phyloP scores from a whole-genome alignment of 805 yeast genomes.

The Pichia cabralensis region DNA sequence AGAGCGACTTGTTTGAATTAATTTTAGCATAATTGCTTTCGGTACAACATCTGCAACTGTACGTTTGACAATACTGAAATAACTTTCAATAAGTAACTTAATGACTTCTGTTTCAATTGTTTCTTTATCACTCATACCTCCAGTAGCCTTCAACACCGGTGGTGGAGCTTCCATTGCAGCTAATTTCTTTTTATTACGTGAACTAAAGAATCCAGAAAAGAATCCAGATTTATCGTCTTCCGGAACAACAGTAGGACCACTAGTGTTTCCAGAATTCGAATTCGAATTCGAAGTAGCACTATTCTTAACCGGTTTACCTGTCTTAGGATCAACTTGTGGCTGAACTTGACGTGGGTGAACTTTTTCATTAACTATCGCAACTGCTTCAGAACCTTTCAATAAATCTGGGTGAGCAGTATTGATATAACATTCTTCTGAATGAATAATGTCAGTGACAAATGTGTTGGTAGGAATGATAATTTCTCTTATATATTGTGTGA shows the following conservation, averaged over 20 bases:
- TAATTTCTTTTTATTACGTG: slow-evolving; percentile 86
- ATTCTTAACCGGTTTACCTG: slow-evolving; percentile 56
- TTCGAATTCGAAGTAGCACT: not conserved
- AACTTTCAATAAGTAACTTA: slow-evolving; percentile 81
- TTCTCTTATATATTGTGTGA: slow-evolving; percentile 70
- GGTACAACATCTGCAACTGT: slow-evolving; percentile 92
- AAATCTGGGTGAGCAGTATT: slow-evolving; percentile 98
- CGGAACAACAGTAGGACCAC: slow-evolving; percentile 22
- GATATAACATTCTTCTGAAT: slow-evolving; percentile 84
- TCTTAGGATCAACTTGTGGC: slow-evolving; percentile 78
- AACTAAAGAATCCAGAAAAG: slow-evolving; percentile 90
- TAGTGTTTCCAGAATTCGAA: slow-evolving; percentile 24
- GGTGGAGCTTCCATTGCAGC: slow-evolving; percentile 98
- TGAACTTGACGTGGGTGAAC: slow-evolving; percentile 62
- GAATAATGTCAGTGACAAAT: slow-evolving; percentile 75
- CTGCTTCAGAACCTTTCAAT: slow-evolving; percentile 88
- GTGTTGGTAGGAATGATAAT: slow-evolving; percentile 76
- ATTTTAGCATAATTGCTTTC: slow-evolving; percentile 88
- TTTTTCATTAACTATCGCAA: slow-evolving; percentile 85
- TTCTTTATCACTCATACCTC: slow-evolving; percentile 89
- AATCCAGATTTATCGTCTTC: slow-evolving; percentile 58
- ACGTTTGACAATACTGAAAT: slow-evolving; percentile 86
- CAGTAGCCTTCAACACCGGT: slow-evolving; percentile 84
- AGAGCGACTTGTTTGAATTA: slow-evolving; percentile 73
- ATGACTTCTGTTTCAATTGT: slow-evolving; percentile 95